phyloP scores from a whole-genome alignment of 345 rosid genomes.

The Populus alba region DNA sequence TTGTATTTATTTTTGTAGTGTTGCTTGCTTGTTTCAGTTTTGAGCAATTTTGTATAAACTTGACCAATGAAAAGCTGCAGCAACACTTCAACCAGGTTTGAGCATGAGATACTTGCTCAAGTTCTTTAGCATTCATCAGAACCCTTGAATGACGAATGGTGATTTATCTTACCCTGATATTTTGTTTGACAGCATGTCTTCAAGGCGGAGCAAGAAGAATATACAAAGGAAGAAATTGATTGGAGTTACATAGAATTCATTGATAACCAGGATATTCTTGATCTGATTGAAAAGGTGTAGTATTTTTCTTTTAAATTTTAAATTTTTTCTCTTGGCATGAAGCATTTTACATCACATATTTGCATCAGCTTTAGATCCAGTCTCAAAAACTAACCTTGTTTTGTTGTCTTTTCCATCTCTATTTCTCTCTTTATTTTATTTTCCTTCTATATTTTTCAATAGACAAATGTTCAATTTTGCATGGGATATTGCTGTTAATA shows the following conservation, averaged over 20 bases:
- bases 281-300: constrained; percentile 90
- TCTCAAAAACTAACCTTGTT: not conserved
- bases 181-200: constrained; percentile 75
- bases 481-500: too few relatives aligned
- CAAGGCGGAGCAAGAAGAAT: constrained; percentile 99
- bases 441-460: too few relatives aligned
- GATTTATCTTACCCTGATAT: not conserved
- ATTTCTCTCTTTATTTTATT: too few relatives aligned
- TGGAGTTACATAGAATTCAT: constrained; percentile 99
- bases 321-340: not conserved
- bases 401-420: too few relatives aligned
- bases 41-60: constrained; percentile 97
- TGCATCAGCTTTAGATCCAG: not conserved
- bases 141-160: not conserved
- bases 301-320: constrained; percentile 1
- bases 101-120: not conserved
- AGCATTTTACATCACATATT: not conserved
- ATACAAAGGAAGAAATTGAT: constrained; percentile 87
- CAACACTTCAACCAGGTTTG: constrained; percentile 97
- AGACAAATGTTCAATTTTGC: too few relatives aligned
- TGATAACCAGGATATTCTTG: constrained; percentile 89
- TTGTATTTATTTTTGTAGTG: constrained; percentile 16
- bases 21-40: constrained; percentile 55
- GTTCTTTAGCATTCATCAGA: constrained; percentile 12
- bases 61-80: constrained; percentile 99